A percentile compares a stretch with the other conserved stretches of the same genome.
Conservation (phyloP, 2,329 filamentous ascomycete genomes). For the Geosmithia flava region DNA sequence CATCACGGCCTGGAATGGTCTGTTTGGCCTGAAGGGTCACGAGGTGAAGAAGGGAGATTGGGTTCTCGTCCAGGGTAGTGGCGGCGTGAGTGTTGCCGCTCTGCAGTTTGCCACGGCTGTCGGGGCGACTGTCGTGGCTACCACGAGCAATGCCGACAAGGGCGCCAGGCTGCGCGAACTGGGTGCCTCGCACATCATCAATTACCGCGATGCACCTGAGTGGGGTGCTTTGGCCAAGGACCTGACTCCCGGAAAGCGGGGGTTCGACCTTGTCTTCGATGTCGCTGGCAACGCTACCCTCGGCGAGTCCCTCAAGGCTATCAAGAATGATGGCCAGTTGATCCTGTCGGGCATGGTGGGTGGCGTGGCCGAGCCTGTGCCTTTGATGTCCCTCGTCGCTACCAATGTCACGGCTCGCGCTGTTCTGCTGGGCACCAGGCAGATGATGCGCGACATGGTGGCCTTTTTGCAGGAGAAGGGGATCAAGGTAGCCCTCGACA, state of each 20-base stretch:
- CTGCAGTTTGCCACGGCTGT: conserved; percentile 11
- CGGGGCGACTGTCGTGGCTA: conserved; percentile 12
- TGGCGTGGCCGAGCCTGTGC: conserved; percentile 12
- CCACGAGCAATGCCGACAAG: conserved; percentile 41
- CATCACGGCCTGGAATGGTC: conserved; percentile 37
- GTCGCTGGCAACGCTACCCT: conserved; percentile 55
- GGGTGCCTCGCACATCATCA: conserved; percentile 46
- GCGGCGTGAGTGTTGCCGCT: conserved; percentile 22
- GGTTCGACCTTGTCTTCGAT: conserved; percentile 52
- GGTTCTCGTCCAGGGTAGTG: conserved; percentile 25
- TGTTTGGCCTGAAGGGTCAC: conserved; percentile 30
- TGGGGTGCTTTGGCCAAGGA: conserved; percentile 48
- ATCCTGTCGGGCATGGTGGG: conserved; percentile 17
- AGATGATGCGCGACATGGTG: conserved; percentile 15
- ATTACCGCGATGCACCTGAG: conserved; percentile 43
- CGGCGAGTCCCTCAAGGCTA: conserved; percentile 37
- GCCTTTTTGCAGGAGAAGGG: conserved; percentile 17
- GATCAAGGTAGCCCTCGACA: conserved; percentile 16
- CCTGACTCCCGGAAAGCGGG: conserved; percentile 28
- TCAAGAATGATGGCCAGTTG: conserved; percentile 22
- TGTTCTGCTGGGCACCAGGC: conserved; percentile 12
- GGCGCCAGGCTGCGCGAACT: conserved; percentile 36
- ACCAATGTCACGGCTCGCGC: conserved; percentile 15
- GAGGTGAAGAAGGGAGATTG: conserved; percentile 21
- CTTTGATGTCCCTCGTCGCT: conserved; percentile 11